Evolutionary conservation across 2,329 filamentous ascomycete genomes (phyloP).

Genomic region (Neoarthrinium moseri): DNA sequence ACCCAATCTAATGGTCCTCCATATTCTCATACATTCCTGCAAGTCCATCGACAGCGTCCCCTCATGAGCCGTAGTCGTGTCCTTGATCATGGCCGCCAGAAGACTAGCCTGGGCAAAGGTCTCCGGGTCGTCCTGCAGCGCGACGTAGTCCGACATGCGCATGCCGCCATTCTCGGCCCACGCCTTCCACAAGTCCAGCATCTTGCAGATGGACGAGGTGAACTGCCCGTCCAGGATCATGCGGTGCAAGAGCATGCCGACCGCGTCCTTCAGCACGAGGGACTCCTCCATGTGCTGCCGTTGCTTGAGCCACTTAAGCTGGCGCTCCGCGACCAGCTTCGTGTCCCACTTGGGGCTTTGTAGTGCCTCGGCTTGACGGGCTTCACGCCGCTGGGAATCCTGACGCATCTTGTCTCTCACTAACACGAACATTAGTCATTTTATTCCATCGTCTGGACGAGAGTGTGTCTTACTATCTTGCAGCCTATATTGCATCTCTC

Average conservation of each 20-base stretch:
- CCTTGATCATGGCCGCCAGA: slow-evolving; percentile 46
- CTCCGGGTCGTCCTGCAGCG: slow-evolving; percentile 35
- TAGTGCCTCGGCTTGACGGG: slow-evolving; percentile 47
- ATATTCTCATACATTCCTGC: slow-evolving; percentile 54
- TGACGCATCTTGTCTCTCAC: slow-evolving; percentile 40
- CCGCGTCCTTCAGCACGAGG: slow-evolving; percentile 35
- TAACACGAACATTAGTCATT: slow-evolving; percentile 14
- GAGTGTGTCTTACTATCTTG: slow-evolving; percentile 41
- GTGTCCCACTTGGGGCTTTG: slow-evolving; percentile 54
- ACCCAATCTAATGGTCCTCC: slow-evolving; percentile 52
- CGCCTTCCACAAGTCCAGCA: slow-evolving; percentile 51
- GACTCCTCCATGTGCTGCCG: slow-evolving; percentile 23
- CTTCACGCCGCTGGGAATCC: slow-evolving; percentile 41
- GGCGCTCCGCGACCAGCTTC: slow-evolving; percentile 42
- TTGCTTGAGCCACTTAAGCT: slow-evolving; percentile 42
- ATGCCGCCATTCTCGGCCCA: slow-evolving; percentile 58
- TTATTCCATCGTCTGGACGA: too few relatives aligned
- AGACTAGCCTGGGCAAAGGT: slow-evolving; percentile 48
- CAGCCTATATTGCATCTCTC: slow-evolving; percentile 42
- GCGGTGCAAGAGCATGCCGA: slow-evolving; percentile 46
- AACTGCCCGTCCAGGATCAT: slow-evolving; percentile 51
- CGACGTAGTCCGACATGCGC: slow-evolving; percentile 41
- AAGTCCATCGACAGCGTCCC: slow-evolving; percentile 50
- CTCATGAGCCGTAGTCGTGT: slow-evolving; percentile 42
- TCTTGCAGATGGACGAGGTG: slow-evolving; percentile 35